A percentile compares a stretch with the other conserved stretches of the same genome.
Evolutionary conservation across 305 asterid genomes (phyloP).

Genomic region (Fraxinus albicans): DNA sequence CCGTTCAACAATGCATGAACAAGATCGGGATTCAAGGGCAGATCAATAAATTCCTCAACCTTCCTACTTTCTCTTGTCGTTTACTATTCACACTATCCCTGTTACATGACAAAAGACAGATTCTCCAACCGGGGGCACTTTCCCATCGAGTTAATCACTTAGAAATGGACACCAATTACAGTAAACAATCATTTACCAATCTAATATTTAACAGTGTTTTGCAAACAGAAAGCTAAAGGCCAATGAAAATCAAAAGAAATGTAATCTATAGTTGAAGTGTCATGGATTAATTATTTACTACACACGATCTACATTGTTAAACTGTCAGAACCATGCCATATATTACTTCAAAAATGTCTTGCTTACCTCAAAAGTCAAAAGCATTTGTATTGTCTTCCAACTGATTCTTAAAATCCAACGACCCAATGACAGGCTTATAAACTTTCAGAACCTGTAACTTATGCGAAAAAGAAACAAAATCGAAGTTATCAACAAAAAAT

Average conservation of each 20-base stretch:
- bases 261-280: neutral
- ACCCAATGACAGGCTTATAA: neutral
- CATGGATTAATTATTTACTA: neutral
- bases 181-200: neutral
- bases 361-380: neutral
- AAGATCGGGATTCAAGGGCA: constrained; percentile 80
- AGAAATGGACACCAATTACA: neutral
- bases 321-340: neutral
- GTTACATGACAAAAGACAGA: constrained; percentile 13
- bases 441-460: neutral
- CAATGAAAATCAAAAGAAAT: neutral
- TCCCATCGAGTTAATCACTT: neutral
- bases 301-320: neutral
- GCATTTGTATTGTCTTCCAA: neutral
- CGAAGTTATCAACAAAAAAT: constrained; percentile 8
- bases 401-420: neutral
- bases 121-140: neutral
- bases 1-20: constrained; percentile 75
- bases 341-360: neutral
- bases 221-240: neutral
- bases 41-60: constrained; percentile 74
- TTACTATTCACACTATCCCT: constrained; percentile 52
- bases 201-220: neutral
- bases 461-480: neutral
- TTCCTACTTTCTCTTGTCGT: constrained; percentile 52